Evolutionary conservation across 1,139 yeast species (phyloP), one percentile per base, ranked within the genome.

Genomic region (Candida tropicalis): DNA sequence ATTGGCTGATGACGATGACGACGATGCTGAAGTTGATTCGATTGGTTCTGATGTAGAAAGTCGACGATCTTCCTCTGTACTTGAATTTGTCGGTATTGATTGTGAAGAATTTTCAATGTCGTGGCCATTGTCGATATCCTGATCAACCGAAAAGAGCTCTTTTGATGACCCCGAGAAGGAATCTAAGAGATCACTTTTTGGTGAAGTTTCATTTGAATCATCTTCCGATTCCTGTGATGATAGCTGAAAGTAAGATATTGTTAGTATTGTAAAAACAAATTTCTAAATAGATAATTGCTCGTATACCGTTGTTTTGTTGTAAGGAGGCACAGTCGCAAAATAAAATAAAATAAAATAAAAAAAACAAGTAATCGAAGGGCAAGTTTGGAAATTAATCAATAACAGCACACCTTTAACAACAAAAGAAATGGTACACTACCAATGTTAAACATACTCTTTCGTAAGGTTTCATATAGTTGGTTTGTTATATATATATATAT

Each of bases 51-150:
- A 23, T 11, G 39, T 17, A 11, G 42, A 24, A 25, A 39, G 37
- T 22, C 35, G 35, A 4, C 35, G 35, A 24, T 40, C 39, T 31
- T 38, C 40, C 4, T 40, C 26, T 22, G 34, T 13, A 13, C 28
- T 7, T 22, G 35, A 32, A 26, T 16, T 38, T 11, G 13, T 22
- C 15, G 38, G 3, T 35, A 17, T 24, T 16, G 31, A 35, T 11
- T 17, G 6, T 9, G 32, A 20, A 10, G 36, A 22, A 12, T 15
- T 33, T 23, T 33, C 17, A 4, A 12, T 12, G 3, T 22, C 24
- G 17, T 27, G 23, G 13, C 15, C 39, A 12, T 13, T 22, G 17
- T 18, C 34, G 4, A 18, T 4, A 26, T 37, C 39, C 24, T 26
- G 24, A 6, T 22, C 33, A 28, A 16, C 39, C 17, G 20, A 18